Base-by-base conservation (phyloP, 495 filamentous ascomycete species). In the Daldinia decipiens region DNA sequence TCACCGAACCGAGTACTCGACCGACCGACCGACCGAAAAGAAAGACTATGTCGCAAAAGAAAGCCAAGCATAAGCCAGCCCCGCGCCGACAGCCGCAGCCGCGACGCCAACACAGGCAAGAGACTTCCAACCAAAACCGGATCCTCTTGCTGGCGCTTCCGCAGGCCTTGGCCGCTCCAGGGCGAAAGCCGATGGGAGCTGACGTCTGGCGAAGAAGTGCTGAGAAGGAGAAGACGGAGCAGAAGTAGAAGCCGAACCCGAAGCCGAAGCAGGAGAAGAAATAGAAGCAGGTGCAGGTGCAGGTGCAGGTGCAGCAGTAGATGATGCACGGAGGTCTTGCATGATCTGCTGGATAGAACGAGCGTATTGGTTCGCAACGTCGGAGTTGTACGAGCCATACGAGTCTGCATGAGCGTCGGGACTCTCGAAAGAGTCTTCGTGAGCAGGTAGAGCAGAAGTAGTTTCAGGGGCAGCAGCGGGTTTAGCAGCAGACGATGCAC, bases 1-100 rank as follows among this genome's bases (percentile, higher is more conserved):
- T n/a, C 12, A 57, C 32, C 32, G 9, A 21, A 27, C 38, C 24
- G 21, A 64, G 6, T 43, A 31, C 54, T n/a, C 4, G 8, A 32
- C 31, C 51, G 17, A 47, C 43, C 40, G 15, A 34, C 12, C 24
- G 12, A 34, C 12, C 24, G 17, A 53, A 53, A 29, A 53, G 50
- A 60, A 55, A 51, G 56, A 39, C 26, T 50, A 58, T 53, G 43
- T 12, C 27, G 43, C 65, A 55, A 67, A 68, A 13, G 70, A 68
- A 13, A 72, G 27, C 64, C 64, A 72, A 59, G 67, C 67, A 36
- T 72, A 72, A 11, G 70, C 70, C 15, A 72, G 39, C 13, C 70
- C 65, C 29, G 70, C 70, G 6, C 64, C 65, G 12, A 72, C 40
- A 11, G 65, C 40, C 8, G 70, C 70, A 47, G 70, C 64, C 3